Base-by-base conservation (phyloP, 129 eudicot species). In the Lonicera japonica region DNA sequence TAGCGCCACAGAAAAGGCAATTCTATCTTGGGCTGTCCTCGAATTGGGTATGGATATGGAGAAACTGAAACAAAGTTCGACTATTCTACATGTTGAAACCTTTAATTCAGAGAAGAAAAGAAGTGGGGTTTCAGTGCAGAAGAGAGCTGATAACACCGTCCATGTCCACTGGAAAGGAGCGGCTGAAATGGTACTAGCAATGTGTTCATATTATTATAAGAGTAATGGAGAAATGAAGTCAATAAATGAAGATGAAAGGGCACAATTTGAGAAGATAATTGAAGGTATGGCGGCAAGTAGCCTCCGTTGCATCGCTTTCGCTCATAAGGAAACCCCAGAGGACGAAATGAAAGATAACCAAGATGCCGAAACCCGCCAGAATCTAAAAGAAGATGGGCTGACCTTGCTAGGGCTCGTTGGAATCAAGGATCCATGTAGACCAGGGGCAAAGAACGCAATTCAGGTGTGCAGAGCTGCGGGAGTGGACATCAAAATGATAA, bases 131-230 rank as follows among this genome's bases (percentile, higher is more conserved):
- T 67, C 60, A 53, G 72, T 81, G 21, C 69, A 56, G 68, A 79
- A 64, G 55, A 68, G 58, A 12, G 71, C 53, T 24, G 84, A 80
- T 53, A 54, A 74, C 53, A 58, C 65, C 0, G 53, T 60, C 18
- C 81, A 83, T 41, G 87, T 81, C 51, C 95, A 90, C 40, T 90
- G 95, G 92, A 90, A 90, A 62, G 97, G 97, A 67, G 97, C 97
- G n/a, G 95, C 97, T 9, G 97, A 90, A 65, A 83, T 86, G 74
- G 51, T 90, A n/a, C 76, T 90, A 48, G 81, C 75, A 67, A 80
- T 72, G 95, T 90, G 97, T 64, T 69, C 89, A 0, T 39, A 55
- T 11, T 90, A 86, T 57, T 80, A 83, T 66, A 58, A 70, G 16
- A 50, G 54, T 40, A 46, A 61, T 18, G 95, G 97, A 55, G 24